Evolutionary conservation across 768 basidiomycete species (phyloP).

Genomic region (Boletus edulis): DNA sequence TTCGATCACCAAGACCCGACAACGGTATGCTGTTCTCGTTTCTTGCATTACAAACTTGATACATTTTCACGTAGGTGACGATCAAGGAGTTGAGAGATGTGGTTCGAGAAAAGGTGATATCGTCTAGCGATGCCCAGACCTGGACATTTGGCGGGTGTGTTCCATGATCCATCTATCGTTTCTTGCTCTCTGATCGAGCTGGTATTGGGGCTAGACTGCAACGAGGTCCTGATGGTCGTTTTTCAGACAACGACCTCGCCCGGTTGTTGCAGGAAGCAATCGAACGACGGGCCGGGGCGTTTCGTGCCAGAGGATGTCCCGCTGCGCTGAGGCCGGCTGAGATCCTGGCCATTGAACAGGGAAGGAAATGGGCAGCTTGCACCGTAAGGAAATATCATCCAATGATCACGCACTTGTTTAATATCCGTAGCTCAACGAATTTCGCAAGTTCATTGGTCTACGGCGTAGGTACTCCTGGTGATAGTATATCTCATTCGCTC

Average conservation of each 20-base stretch:
- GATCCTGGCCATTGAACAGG: constrained; percentile 64
- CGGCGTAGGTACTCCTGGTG: constrained; percentile 46
- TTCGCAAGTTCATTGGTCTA: constrained; percentile 67
- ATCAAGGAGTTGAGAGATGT: constrained; percentile 17
- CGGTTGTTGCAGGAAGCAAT: constrained; percentile 62
- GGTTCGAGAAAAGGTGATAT: constrained; percentile 11
- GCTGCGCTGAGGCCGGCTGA: constrained; percentile 65
- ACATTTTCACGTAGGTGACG: constrained; percentile 14
- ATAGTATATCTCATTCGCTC: not conserved
- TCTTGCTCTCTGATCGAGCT: not conserved
- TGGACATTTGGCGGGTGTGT: constrained; percentile 57
- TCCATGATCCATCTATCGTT: not conserved
- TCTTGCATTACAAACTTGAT: not conserved
- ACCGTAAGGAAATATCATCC: constrained; percentile 43
- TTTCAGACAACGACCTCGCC: constrained; percentile 63
- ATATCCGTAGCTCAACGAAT: constrained; percentile 57
- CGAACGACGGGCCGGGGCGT: constrained; percentile 56
- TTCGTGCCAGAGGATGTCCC: constrained; percentile 68
- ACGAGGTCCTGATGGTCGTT: constrained; percentile 52
- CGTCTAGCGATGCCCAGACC: constrained; percentile 29
- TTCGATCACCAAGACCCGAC: constrained; percentile 42
- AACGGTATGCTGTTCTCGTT: constrained; percentile 30
- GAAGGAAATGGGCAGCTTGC: constrained; percentile 68
- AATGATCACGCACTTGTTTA: not conserved
- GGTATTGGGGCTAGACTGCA: constrained; percentile 37